These are phyloP conservation scores for Middelhovenomyces tepae DNA, from an alignment of 805 yeast genomes.

Conservation along the genomic window DNA sequence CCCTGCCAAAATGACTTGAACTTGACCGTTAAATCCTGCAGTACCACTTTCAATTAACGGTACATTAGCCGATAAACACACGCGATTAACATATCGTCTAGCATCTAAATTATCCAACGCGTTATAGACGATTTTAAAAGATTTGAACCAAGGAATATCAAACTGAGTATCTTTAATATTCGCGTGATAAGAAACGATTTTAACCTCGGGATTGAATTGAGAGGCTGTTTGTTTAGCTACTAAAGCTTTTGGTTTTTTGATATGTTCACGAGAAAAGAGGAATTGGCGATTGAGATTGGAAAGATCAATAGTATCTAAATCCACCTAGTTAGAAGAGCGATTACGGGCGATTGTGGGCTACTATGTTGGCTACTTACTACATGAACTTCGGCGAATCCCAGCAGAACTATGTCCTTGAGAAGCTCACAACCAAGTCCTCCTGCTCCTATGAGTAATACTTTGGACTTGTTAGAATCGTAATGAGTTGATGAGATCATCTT, in stretches of 20 bases:
- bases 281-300: slow-evolving; percentile 92
- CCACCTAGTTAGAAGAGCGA: no score
- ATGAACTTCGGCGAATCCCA: slow-evolving; percentile 81
- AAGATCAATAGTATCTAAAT: slow-evolving; percentile 88
- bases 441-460: slow-evolving; percentile 81
- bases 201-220: slow-evolving; percentile 57
- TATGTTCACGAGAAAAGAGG: slow-evolving; percentile 79
- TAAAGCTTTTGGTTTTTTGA: slow-evolving; percentile 75
- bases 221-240: slow-evolving; percentile 82
- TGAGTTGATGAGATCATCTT: not conserved
- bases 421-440: slow-evolving; percentile 97
- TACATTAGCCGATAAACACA: slow-evolving; percentile 61
- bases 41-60: slow-evolving; percentile 93
- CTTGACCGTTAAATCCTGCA: slow-evolving; percentile 90
- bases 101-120: slow-evolving; percentile 95
- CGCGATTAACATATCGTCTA: slow-evolving; percentile 75
- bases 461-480: slow-evolving; percentile 45
- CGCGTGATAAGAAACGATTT: slow-evolving; percentile 72
- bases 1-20: slow-evolving; percentile 81
- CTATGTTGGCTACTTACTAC: slow-evolving; percentile 34
- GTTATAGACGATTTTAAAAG: slow-evolving; percentile 74
- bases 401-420: slow-evolving; percentile 65
- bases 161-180: slow-evolving; percentile 78
- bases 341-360: no score
- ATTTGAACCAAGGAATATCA: slow-evolving; percentile 66